A percentile compares a stretch with the other conserved stretches of the same genome.
phyloP scores from a whole-genome alignment of 169 alveolate genomes.

The Plasmodium coatneyi region DNA sequence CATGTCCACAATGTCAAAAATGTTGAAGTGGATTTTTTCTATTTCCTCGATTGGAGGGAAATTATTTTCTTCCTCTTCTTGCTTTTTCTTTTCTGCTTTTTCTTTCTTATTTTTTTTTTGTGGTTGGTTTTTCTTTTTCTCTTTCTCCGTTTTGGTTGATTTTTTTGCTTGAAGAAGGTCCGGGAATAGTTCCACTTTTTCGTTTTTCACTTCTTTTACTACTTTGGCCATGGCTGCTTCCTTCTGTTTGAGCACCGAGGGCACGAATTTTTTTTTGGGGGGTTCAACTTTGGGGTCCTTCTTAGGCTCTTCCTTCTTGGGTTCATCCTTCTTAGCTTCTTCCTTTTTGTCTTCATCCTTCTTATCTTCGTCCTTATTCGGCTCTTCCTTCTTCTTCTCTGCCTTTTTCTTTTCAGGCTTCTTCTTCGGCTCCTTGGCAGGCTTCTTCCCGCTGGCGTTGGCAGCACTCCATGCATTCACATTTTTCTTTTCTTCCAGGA shows the following conservation, averaged over 20 bases:
- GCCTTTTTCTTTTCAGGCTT: conserved; percentile 15
- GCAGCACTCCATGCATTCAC: conserved; percentile 59
- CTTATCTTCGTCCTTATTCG: not conserved
- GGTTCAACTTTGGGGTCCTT: not conserved
- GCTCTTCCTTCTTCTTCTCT: conserved; percentile 10
- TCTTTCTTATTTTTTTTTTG: conserved; percentile 65
- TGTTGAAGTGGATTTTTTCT: conserved; percentile 46
- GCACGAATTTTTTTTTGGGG: conserved; percentile 35
- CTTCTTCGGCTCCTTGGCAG: conserved; percentile 1
- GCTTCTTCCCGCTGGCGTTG: not conserved
- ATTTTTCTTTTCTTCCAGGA: conserved; percentile 66
- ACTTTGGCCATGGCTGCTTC: not conserved
- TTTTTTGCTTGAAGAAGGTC: conserved; percentile 57
- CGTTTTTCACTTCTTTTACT: conserved; percentile 4
- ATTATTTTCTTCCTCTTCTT: conserved; percentile 52
- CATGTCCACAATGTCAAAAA: conserved; percentile 61
- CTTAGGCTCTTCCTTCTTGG: conserved; percentile 1
- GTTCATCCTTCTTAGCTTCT: not conserved
- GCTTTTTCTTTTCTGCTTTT: conserved; percentile 14
- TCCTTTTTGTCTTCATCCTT: not conserved
- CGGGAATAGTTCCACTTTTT: conserved; percentile 51
- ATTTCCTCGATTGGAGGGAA: conserved; percentile 48
- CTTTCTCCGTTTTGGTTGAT: conserved; percentile 46
- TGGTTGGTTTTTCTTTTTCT: conserved; percentile 45
- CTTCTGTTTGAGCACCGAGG: conserved; percentile 22